Conservation (phyloP, 1,284 basidiomycete species). For the Melanopsichium pennsylvanicum region DNA sequence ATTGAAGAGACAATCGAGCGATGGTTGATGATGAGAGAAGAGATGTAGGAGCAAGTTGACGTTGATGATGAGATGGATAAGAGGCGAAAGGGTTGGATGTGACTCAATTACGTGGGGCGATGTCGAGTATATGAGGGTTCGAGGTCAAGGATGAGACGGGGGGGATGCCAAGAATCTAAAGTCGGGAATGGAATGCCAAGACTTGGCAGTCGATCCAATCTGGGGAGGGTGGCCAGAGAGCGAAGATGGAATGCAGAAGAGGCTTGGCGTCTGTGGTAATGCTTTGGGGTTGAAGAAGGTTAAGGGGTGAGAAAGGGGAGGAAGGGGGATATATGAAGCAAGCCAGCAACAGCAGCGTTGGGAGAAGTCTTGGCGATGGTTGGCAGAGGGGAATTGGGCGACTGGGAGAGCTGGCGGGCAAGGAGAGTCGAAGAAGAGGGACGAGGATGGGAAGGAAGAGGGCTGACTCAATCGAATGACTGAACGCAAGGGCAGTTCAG, state of each 20-base stretch:
- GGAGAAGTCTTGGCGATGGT: conserved; percentile 21
- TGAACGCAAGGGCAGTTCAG: neutral
- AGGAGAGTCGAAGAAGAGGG: no score
- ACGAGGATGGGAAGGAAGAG: neutral
- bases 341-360: conserved; percentile 6
- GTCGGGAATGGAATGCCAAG: conserved; percentile 34
- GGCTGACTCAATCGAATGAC: neutral
- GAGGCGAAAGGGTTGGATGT: neutral
- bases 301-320: conserved; percentile 1
- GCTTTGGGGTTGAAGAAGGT: neutral
- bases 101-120: neutral
- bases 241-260: conserved; percentile 4
- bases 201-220: conserved; percentile 43
- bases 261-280: conserved; percentile 7
- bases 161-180: conserved; percentile 38
- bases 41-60: conserved; percentile 8
- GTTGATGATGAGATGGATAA: conserved; percentile 1
- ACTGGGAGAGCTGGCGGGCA: no score
- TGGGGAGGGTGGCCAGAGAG: conserved; percentile 3
- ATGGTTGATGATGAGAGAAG: conserved; percentile 1
- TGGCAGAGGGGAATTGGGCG: no score
- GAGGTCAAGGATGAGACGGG: neutral
- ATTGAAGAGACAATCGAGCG: no score
- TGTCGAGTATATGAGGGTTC: conserved; percentile 42
- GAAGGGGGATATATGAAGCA: neutral